Percentiles rank a stretch among this genome's conserved stretches.
Conservation (phyloP, 2,329 filamentous ascomycete species). For the Pseudogymnoascus sp. region DNA sequence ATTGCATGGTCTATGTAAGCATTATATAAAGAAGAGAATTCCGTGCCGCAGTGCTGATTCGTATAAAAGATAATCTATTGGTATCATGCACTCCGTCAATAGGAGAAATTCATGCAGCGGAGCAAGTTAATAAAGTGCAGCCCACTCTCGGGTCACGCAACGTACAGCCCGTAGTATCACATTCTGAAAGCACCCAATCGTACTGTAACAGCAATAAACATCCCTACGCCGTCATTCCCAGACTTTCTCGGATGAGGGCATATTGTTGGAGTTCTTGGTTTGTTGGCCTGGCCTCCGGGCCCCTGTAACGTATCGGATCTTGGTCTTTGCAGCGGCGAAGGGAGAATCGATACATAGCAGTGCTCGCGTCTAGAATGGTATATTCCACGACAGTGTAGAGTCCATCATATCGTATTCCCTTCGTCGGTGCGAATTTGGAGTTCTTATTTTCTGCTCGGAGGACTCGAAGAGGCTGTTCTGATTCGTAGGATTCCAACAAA, state of each 20-base stretch:
- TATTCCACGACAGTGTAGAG: constrained; percentile 43
- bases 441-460: constrained; percentile 39
- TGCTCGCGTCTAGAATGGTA: constrained; percentile 35
- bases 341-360: constrained; percentile 42
- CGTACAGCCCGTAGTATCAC: background rate
- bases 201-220: background rate
- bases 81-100: background rate
- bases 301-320: constrained; percentile 40
- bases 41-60: background rate
- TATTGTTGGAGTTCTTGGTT: constrained; percentile 30
- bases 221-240: background rate
- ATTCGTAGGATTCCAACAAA: constrained; percentile 37
- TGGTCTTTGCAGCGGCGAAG: constrained; percentile 40
- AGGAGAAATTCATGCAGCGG: background rate
- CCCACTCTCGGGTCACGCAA: background rate
- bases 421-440: constrained; percentile 37
- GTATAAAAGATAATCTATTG: background rate
- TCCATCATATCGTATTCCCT: constrained; percentile 53
- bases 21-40: background rate
- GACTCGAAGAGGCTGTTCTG: constrained; percentile 41
- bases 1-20: background rate
- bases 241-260: background rate
- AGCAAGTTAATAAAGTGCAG: background rate
- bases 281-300: constrained; percentile 39
- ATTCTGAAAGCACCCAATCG: background rate